phyloP scores from a whole-genome alignment of 495 filamentous ascomycete genomes.

The Xylaria sp. region DNA sequence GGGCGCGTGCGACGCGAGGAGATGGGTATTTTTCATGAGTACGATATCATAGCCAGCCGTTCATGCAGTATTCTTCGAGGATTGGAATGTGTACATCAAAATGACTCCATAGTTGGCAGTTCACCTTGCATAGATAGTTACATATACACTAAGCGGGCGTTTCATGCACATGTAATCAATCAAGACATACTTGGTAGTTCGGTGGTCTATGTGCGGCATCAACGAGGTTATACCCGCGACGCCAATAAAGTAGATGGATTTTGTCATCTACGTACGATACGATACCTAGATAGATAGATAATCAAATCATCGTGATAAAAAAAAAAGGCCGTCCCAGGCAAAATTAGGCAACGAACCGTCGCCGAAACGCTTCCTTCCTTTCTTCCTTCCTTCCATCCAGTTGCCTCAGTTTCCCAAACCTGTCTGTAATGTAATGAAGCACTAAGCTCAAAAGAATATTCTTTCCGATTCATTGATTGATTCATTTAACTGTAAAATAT shows the following conservation, averaged over 20 bases:
- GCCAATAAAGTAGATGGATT: constrained; percentile 7
- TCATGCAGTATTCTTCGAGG: background rate
- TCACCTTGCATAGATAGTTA: background rate
- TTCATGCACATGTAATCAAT: background rate
- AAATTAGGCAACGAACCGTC: background rate
- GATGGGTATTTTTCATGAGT: constrained; percentile 11
- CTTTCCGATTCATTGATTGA: too few species aligned
- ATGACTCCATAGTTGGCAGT: background rate
- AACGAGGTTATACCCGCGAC: background rate
- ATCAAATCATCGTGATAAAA: background rate
- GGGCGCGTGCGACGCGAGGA: background rate
- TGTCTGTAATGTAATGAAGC: too few species aligned
- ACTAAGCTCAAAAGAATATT: too few species aligned
- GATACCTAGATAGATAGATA: constrained; percentile 1
- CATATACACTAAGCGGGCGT: background rate
- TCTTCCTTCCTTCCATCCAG: too few species aligned
- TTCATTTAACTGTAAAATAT: too few species aligned
- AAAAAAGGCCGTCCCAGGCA: background rate
- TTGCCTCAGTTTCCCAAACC: too few species aligned
- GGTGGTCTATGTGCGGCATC: background rate
- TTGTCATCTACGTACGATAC: background rate
- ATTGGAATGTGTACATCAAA: background rate
- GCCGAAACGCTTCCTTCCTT: too few species aligned
- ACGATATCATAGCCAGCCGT: background rate
- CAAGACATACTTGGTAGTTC: background rate